Percentiles rank a stretch among this genome's conserved stretches.
Conservation (phyloP, 129 eudicot species). For the Pseudognaphalium luteoalbum region DNA sequence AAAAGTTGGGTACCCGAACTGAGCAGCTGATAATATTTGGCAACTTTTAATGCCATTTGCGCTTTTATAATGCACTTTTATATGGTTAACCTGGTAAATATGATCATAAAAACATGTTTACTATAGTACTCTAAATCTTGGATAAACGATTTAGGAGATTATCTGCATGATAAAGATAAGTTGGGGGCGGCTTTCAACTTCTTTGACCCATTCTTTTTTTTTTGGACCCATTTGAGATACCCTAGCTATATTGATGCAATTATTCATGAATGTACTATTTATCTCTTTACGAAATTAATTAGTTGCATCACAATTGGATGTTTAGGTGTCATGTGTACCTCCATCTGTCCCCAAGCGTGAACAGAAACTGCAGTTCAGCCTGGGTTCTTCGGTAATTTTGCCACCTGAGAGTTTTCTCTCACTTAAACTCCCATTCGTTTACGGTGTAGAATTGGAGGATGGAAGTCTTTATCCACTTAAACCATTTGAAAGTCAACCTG, state of each 20-base stretch:
- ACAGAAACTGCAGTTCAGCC: slow-evolving; percentile 65
- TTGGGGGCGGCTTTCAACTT: not conserved
- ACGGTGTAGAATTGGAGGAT: slow-evolving; percentile 65
- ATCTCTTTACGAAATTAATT: not conserved
- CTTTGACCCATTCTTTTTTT: too few species aligned
- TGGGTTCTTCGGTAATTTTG: slow-evolving; percentile 73
- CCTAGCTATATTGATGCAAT: too few species aligned
- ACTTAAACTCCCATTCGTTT: slow-evolving; percentile 87
- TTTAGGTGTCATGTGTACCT: slow-evolving; percentile 76
- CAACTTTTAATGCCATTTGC: not conserved
- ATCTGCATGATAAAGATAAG: not conserved
- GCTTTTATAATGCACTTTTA: not conserved
- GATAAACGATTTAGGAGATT: not conserved
- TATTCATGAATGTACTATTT: too few species aligned
- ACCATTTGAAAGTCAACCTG: slow-evolving; percentile 80
- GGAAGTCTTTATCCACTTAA: slow-evolving; percentile 60
- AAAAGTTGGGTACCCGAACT: not conserved
- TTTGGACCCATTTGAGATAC: not conserved
- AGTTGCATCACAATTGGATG: not conserved
- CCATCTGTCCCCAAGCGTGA: slow-evolving; percentile 53
- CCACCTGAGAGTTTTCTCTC: slow-evolving; percentile 98
- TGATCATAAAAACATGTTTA: not conserved
- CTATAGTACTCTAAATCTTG: not conserved
- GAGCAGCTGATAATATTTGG: not conserved
- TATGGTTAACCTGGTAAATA: not conserved